Evolutionary conservation across 495 filamentous ascomycete genomes (phyloP), one percentile per base, ranked within the genome.

Genomic region (Penicillium chermesinum): DNA sequence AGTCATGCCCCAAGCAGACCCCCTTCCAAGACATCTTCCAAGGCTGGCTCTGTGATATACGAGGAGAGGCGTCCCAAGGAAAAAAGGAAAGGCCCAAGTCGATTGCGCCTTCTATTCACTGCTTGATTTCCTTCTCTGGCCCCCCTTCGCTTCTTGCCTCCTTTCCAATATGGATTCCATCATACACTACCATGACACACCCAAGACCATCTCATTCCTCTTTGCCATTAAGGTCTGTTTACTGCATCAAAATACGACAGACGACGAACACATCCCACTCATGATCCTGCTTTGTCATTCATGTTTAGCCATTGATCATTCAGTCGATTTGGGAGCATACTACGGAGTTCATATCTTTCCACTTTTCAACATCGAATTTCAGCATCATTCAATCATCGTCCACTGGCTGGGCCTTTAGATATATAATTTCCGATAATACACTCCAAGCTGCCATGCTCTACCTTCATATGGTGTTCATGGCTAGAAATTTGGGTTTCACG

Each of bases 31-130:
- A 41, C 48, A 13, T 34, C 52, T 30, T 53, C 59, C 9, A 64
- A 62, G 33, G 22, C 61, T n/a, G 53, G 57, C 21, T 59, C 58
- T 6, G 44, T 44, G 3, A 18, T 57, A 22, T 61, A 65, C 8
- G 69, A 73, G 15, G 66, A 69, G 25, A 58, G 53, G 41, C 55
- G 64, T 18, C 55, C 65, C n/a, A 70, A 62, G 42, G 66, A 71
- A 37, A 70, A 73, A 44, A 63, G 61, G 44, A 72, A 71, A 42
- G 64, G 63, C 14, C 64, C 72, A 15, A 75, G 70, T 38, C 62
- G 60, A 12, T 47, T 75, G 37, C 67, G 70, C 25, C 49, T 73
- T n/a, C 71, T 75, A 67, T 72, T 75, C 45, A 71, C 63, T 12
- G 50, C 66, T 43, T 73, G 44, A 68, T 30, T 4, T 30, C 25